Evolutionary conservation across 2,329 filamentous ascomycete genomes (phyloP).

Genomic region (Coleophoma eucalyptorum): DNA sequence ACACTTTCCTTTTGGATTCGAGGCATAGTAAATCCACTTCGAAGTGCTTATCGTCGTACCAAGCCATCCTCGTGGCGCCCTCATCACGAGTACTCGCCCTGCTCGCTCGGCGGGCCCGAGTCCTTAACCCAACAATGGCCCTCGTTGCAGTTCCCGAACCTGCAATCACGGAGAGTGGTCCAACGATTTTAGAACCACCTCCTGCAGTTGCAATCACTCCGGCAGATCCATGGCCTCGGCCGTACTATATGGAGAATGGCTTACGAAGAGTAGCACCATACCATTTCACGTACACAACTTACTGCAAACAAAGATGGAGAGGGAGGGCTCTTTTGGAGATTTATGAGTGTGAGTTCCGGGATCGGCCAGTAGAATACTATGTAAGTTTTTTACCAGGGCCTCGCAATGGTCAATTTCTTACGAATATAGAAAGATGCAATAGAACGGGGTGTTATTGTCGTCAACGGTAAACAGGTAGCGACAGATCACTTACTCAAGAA

Average conservation of each 20-base stretch:
- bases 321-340: constrained; percentile 78
- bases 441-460: constrained; percentile 69
- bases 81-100: constrained; percentile 47
- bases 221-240: constrained; percentile 54
- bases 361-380: constrained; percentile 84
- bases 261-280: constrained; percentile 83
- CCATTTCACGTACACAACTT: constrained; percentile 91
- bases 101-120: constrained; percentile 42
- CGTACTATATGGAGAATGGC: constrained; percentile 81
- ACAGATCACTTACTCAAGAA: constrained; percentile 75
- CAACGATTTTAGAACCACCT: constrained; percentile 26
- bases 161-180: constrained; percentile 31
- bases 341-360: constrained; percentile 88
- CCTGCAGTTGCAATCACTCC: constrained; percentile 47
- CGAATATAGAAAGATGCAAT: constrained; percentile 65
- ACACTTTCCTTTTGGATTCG: no score
- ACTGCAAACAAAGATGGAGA: constrained; percentile 91
- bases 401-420: constrained; percentile 15
- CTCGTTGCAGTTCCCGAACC: constrained; percentile 25
- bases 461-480: constrained; percentile 71
- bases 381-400: constrained; percentile 36
- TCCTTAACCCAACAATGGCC: constrained; percentile 38
- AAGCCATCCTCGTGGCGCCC: constrained; percentile 35
- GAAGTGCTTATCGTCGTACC: no score
- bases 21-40: no score